A percentile compares a stretch with the other conserved stretches of the same genome.
Conservation (phyloP, 805 yeast species). For the Hanseniaspora valbyensis region DNA sequence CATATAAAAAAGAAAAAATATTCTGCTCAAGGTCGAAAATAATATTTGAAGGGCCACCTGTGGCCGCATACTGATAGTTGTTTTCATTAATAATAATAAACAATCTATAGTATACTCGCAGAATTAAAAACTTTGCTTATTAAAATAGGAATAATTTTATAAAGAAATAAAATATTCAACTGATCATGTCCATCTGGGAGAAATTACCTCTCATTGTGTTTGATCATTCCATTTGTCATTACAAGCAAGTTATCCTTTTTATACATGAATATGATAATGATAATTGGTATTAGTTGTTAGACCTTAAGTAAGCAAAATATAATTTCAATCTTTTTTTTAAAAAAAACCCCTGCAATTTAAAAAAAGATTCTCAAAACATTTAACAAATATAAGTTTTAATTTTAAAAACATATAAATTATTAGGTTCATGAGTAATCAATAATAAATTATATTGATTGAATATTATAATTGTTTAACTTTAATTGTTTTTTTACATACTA, state of each 20-base stretch:
- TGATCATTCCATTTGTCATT: conserved; percentile 11
- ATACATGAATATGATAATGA: conserved; percentile 11
- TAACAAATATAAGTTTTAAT: no score
- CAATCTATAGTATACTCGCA: conserved; percentile 11
- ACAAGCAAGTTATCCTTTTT: conserved; percentile 14
- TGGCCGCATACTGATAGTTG: conserved; percentile 10
- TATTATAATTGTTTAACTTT: background rate
- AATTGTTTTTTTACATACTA: conserved; percentile 58
- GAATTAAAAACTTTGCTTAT: conserved; percentile 1
- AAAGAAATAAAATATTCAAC: background rate
- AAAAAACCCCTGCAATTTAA: no score
- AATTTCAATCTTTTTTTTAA: conserved; percentile 10
- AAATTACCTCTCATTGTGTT: conserved; percentile 11
- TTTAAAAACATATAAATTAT: background rate
- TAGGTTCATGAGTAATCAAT: background rate
- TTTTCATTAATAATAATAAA: no score
- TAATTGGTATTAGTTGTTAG: background rate
- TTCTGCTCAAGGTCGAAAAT: conserved; percentile 16
- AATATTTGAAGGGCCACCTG: conserved; percentile 1
- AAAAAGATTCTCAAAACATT: conserved; percentile 1
- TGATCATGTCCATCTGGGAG: conserved; percentile 11
- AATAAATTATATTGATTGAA: background rate
- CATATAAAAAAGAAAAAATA: conserved; percentile 15
- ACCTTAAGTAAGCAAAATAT: conserved; percentile 10
- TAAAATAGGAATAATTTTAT: conserved; percentile 8